Evolutionary conservation across 2,329 filamentous ascomycete genomes (phyloP).

Genomic region (Colletotrichum salicis): DNA sequence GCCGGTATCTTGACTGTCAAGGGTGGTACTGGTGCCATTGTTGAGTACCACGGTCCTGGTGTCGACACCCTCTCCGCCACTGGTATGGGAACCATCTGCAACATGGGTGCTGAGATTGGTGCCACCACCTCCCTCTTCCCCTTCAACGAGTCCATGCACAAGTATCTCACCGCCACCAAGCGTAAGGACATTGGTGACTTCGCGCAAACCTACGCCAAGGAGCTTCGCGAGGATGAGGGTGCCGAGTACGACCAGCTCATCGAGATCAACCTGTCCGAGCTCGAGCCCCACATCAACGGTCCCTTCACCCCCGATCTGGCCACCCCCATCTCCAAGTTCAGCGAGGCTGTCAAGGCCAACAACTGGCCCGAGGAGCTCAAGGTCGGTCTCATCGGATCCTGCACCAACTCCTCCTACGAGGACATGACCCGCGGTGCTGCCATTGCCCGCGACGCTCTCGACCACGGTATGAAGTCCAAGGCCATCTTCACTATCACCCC

Average conservation of each 20-base stretch:
- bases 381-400: constrained; percentile 81
- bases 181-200: constrained; percentile 75
- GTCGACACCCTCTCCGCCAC: constrained; percentile 75
- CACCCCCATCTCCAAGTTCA: constrained; percentile 82
- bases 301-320: constrained; percentile 83
- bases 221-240: constrained; percentile 35
- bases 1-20: constrained; percentile 82
- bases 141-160: constrained; percentile 83
- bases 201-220: constrained; percentile 66
- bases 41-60: constrained; percentile 72
- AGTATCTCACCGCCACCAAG: constrained; percentile 79
- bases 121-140: constrained; percentile 81
- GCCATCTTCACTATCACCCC: constrained; percentile 93
- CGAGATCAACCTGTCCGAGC: constrained; percentile 78
- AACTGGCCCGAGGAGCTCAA: constrained; percentile 81
- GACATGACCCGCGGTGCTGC: constrained; percentile 88
- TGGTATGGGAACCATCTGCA: constrained; percentile 76
- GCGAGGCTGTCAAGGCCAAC: constrained; percentile 77
- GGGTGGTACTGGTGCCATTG: constrained; percentile 79
- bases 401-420: constrained; percentile 70
- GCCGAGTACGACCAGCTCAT: constrained; percentile 78
- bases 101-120: constrained; percentile 63
- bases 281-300: constrained; percentile 83
- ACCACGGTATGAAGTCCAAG: constrained; percentile 95
- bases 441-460: constrained; percentile 89